phyloP scores from a whole-genome alignment of 495 filamentous ascomycete species.

The Podospora sp. region DNA sequence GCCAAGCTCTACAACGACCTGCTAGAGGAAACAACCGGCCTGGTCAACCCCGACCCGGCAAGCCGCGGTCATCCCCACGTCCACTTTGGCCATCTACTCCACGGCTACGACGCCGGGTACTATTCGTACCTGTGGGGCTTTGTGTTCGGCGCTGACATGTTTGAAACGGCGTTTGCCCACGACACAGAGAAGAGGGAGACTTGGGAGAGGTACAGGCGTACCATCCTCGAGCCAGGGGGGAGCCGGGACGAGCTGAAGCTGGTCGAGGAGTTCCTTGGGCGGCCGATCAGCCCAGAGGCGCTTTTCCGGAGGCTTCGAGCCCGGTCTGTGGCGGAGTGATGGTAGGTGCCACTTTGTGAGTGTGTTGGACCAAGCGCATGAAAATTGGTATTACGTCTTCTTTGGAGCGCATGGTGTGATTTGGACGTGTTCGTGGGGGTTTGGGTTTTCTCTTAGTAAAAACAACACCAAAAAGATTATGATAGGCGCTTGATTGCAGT shows the following conservation, averaged over 20 bases:
- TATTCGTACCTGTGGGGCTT: conserved; percentile 5
- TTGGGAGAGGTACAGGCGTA: background rate
- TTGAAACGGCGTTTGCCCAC: background rate
- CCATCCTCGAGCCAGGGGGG: background rate
- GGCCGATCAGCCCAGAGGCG: background rate
- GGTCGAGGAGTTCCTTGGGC: background rate
- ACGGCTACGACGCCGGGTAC: conserved; percentile 8
- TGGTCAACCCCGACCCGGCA: background rate
- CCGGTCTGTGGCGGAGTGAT: background rate
- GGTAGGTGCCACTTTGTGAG: no score
- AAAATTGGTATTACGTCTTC: no score
- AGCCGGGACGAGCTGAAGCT: background rate
- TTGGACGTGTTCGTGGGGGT: no score
- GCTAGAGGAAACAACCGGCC: background rate
- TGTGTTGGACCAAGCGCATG: no score
- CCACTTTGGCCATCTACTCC: background rate
- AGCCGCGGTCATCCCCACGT: background rate
- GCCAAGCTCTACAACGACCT: background rate
- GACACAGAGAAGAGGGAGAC: background rate
- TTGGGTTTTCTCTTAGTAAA: no score
- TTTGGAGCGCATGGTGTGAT: no score
- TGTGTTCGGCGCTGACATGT: conserved; percentile 4
- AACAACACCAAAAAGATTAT: no score
- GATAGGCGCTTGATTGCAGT: no score
- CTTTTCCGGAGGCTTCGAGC: background rate